Conservation (phyloP, 805 yeast genomes). For the Saccharomyces kudriavzevii region DNA sequence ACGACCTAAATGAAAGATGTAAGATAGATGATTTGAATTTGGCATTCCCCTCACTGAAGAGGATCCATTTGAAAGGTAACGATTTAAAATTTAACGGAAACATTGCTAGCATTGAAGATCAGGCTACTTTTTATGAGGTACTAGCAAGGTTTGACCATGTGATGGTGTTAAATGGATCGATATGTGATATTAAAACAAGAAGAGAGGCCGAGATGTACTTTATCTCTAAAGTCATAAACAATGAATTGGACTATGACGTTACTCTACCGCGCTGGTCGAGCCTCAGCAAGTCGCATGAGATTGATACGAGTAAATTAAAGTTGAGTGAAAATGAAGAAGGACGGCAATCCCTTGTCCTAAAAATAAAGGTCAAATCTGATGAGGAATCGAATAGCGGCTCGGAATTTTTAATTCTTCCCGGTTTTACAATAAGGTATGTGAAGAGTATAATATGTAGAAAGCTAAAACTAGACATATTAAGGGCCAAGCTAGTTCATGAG, state of each 20-base stretch:
- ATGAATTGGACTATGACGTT: constrained; percentile 22
- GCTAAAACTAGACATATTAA: constrained; percentile 2
- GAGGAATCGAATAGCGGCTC: background rate
- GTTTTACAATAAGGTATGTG: constrained; percentile 17
- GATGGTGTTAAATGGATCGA: constrained; percentile 49
- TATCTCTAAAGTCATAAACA: constrained; percentile 38
- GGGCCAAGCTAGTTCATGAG: constrained; percentile 7
- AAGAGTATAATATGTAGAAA: constrained; percentile 15
- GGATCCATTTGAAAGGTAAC: constrained; percentile 45
- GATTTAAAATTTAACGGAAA: constrained; percentile 34
- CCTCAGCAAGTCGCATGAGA: constrained; percentile 34
- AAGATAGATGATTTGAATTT: constrained; percentile 38
- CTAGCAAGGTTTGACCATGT: constrained; percentile 41
- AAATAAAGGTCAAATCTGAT: constrained; percentile 5
- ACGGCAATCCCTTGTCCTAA: constrained; percentile 7
- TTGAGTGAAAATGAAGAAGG: constrained; percentile 6
- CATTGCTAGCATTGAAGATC: constrained; percentile 13
- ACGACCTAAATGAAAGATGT: constrained; percentile 40
- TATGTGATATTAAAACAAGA: constrained; percentile 40
- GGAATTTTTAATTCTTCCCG: constrained; percentile 7
- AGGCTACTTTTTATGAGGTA: constrained; percentile 23
- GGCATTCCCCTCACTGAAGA: constrained; percentile 36
- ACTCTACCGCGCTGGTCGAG: constrained; percentile 34
- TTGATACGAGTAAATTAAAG: constrained; percentile 2
- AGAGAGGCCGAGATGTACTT: constrained; percentile 62